Conservation (phyloP, 331 rosid species). For the Malus hybrid region DNA sequence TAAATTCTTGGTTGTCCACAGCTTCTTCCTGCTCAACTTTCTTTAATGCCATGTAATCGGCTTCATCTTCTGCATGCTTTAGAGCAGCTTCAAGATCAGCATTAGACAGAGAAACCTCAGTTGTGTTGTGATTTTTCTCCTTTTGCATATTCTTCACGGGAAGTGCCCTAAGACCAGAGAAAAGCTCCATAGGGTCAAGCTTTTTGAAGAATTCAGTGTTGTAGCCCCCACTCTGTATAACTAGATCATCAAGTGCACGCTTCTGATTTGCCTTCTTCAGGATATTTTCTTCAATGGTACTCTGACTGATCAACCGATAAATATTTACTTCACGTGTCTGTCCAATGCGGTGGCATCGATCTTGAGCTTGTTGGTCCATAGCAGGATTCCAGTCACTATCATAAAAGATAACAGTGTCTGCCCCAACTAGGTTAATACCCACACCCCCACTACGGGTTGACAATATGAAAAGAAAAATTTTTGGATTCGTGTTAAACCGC, state of each 20-base stretch:
- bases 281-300: slow-evolving; percentile 97
- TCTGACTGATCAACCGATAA: slow-evolving; percentile 86
- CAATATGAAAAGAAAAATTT: slow-evolving; percentile 84
- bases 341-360: slow-evolving; percentile 98
- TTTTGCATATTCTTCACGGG: slow-evolving; percentile 47
- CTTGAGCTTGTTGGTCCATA: slow-evolving; percentile 99
- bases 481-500: slow-evolving; percentile 92
- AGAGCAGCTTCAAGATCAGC: slow-evolving; percentile 93
- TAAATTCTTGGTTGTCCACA: slow-evolving; percentile 94
- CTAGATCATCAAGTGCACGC: slow-evolving; percentile 96
- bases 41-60: slow-evolving; percentile 94
- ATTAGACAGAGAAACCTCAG: slow-evolving; percentile 65
- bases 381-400: slow-evolving; percentile 99
- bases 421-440: slow-evolving; percentile 97
- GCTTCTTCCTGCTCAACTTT: slow-evolving; percentile 96
- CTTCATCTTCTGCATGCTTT: slow-evolving; percentile 92
- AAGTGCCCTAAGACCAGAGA: slow-evolving; percentile 78
- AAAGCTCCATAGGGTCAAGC: slow-evolving; percentile 96
- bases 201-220: slow-evolving; percentile 95
- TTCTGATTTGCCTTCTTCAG: slow-evolving; percentile 97
- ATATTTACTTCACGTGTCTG: slow-evolving; percentile 99
- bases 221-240: slow-evolving; percentile 96
- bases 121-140: slow-evolving; percentile 52
- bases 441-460: slow-evolving; percentile 99
- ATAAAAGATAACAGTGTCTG: slow-evolving; percentile 95